These are phyloP conservation scores for Lichenothelia convexa DNA, from an alignment of 495 filamentous ascomycete genomes.

Conservation along the genomic window DNA sequence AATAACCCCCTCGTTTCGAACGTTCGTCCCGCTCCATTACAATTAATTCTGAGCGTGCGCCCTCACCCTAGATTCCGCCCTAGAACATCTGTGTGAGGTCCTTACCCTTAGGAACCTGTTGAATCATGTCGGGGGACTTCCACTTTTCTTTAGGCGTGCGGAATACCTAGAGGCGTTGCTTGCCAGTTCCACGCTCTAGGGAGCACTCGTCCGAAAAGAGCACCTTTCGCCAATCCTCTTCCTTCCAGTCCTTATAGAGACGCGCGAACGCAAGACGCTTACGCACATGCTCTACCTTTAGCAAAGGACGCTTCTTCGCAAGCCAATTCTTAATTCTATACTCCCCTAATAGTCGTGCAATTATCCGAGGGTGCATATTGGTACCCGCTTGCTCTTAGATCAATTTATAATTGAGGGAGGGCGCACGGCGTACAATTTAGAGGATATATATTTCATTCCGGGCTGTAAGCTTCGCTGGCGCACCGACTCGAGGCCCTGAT, in stretches of 20 bases:
- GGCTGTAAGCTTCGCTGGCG: too few species aligned
- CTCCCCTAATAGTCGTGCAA: conserved; percentile 1
- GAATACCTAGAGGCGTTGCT: background rate
- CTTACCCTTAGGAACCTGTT: background rate
- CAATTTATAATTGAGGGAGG: too few species aligned
- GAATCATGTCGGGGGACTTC: background rate
- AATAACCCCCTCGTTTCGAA: background rate
- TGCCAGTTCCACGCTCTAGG: background rate
- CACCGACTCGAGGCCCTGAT: too few species aligned
- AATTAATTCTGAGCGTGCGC: background rate
- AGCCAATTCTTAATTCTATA: conserved; percentile 2
- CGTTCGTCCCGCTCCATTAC: conserved; percentile 1
- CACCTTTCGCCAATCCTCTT: background rate
- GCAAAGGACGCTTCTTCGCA: conserved; percentile 1
- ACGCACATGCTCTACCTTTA: background rate
- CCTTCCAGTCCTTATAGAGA: background rate
- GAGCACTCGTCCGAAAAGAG: conserved; percentile 3
- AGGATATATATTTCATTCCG: too few species aligned
- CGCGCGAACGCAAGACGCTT: background rate
- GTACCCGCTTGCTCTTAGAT: too few species aligned
- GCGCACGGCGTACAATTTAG: too few species aligned
- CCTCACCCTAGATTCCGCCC: background rate
- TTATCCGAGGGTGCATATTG: too few species aligned
- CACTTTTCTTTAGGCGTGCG: background rate
- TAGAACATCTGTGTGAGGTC: background rate